Evolutionary conservation across 345 rosid genomes (phyloP).

Genomic region (Ailanthus altissimus): DNA sequence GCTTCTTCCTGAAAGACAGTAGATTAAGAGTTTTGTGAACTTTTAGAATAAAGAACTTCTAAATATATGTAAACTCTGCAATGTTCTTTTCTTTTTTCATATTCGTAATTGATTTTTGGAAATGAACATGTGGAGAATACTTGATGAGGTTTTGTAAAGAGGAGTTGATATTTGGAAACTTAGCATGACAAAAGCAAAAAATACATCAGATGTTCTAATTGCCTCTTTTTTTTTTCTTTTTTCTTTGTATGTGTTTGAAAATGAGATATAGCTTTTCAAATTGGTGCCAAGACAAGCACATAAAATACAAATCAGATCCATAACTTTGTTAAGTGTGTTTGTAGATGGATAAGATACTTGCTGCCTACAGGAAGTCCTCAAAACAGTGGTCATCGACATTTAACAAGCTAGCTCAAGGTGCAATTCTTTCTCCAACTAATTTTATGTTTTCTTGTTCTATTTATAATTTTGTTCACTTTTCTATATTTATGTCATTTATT

Average conservation of each 20-base stretch:
- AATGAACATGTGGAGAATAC: background rate
- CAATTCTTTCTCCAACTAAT: background rate
- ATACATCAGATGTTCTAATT: background rate
- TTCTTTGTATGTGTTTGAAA: background rate
- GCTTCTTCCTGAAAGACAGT: background rate
- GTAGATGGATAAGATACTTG: conserved; percentile 81
- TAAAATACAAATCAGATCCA: background rate
- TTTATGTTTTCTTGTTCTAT: background rate
- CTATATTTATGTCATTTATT: conserved; percentile 11
- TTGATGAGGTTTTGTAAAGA: background rate
- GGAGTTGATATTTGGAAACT: background rate
- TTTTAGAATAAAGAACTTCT: background rate
- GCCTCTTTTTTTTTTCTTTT: no score
- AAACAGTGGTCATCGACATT: conserved; percentile 94
- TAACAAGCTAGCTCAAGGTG: conserved; percentile 98
- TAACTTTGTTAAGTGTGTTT: conserved; percentile 15
- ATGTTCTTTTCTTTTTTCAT: background rate
- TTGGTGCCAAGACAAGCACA: background rate
- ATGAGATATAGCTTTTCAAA: background rate
- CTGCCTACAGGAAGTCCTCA: conserved; percentile 85
- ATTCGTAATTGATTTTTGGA: background rate
- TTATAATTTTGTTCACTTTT: conserved; percentile 6
- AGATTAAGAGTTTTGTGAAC: background rate
- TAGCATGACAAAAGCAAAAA: background rate
- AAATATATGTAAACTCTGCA: background rate